phyloP scores from a whole-genome alignment of 2,329 filamentous ascomycete genomes.

The Alternaria longipes region DNA sequence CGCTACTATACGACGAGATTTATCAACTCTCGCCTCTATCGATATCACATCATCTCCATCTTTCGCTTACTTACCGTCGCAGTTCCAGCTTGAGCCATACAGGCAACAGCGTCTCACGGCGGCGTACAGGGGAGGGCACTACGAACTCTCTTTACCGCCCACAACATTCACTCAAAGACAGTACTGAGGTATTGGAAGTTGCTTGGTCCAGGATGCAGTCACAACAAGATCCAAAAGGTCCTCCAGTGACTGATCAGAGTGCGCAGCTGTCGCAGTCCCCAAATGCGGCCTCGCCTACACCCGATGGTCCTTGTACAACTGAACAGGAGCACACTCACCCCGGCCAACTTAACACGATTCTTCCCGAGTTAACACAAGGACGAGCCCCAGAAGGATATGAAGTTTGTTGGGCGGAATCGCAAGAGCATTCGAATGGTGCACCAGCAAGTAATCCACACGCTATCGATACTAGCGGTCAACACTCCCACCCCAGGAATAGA shows the following conservation, averaged over 20 bases:
- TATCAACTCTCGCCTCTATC: background rate
- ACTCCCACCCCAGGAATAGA: too few species aligned
- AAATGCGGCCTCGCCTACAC: background rate
- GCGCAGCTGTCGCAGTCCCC: background rate
- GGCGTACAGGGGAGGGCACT: background rate
- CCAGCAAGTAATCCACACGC: background rate
- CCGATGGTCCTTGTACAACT: background rate
- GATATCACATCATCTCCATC: background rate
- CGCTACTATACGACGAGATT: background rate
- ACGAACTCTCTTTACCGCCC: background rate
- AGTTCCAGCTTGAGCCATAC: background rate
- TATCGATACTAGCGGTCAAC: background rate
- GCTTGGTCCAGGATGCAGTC: background rate
- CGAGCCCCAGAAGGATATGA: background rate
- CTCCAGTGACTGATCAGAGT: background rate
- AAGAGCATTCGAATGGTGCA: background rate
- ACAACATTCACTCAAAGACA: fast-evolving
- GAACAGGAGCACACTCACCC: background rate
- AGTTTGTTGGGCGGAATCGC: background rate
- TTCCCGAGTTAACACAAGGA: background rate
- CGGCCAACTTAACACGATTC: background rate
- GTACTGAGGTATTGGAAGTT: fast-evolving
- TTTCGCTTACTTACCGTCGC: background rate
- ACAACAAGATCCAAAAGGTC: background rate
- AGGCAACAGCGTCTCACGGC: background rate